These are phyloP conservation scores for Casuarina glauca DNA, from an alignment of 306 rosid genomes.

Conservation along the genomic window DNA sequence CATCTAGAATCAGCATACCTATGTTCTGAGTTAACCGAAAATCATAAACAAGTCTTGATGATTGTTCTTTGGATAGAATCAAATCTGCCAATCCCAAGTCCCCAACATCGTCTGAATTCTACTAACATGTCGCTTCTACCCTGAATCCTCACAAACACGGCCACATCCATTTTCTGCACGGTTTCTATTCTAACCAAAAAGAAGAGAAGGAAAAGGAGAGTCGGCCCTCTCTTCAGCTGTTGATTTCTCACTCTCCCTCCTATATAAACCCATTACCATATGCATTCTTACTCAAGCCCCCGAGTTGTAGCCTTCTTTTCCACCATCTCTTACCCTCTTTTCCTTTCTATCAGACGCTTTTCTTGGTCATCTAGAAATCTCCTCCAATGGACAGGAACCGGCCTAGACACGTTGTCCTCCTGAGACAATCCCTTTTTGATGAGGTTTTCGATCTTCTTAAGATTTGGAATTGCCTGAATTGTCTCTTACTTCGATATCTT, in stretches of 20 bases:
- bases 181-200: neutral
- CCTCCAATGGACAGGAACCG: constrained; percentile 57
- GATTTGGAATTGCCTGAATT: neutral
- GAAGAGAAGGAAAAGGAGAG: neutral
- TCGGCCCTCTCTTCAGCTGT: neutral
- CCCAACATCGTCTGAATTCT: neutral
- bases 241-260: neutral
- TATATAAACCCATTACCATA: constrained; percentile 24
- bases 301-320: neutral
- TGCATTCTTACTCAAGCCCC: constrained; percentile 26
- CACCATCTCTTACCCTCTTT: constrained; percentile 13
- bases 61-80: neutral
- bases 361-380: neutral
- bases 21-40: neutral
- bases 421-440: constrained; percentile 79
- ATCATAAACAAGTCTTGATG: neutral
- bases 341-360: constrained; percentile 1
- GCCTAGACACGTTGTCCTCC: constrained; percentile 48
- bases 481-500: neutral
- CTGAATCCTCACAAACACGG: neutral
- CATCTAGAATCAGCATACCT: neutral
- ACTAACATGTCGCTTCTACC: neutral
- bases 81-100: neutral
- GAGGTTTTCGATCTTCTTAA: constrained; percentile 47
- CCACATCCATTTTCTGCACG: neutral